phyloP scores from a whole-genome alignment of 768 basidiomycete genomes.

The Leccinum fibrillosum region DNA sequence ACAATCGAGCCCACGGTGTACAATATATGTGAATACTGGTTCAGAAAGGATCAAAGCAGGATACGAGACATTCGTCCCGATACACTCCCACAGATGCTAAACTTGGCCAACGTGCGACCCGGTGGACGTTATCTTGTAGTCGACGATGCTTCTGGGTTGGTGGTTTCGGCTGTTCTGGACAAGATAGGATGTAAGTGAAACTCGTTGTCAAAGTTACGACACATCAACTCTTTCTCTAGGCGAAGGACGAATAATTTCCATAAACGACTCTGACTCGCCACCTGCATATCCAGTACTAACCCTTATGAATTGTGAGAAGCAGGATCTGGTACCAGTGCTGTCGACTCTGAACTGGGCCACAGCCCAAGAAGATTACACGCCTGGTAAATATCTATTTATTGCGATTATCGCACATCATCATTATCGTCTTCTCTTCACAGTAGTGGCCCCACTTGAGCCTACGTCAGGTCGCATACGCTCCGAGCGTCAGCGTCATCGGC shows the following conservation, averaged over 20 bases:
- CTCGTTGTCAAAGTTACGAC: not conserved
- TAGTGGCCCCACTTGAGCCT: conserved; percentile 57
- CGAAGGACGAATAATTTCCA: conserved; percentile 73
- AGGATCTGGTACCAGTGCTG: conserved; percentile 49
- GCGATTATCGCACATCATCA: not conserved
- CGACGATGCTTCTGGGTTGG: conserved; percentile 87
- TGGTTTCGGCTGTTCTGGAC: conserved; percentile 83
- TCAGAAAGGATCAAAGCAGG: conserved; percentile 74
- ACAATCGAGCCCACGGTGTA: conserved; percentile 84
- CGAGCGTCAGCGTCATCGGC: conserved; percentile 65
- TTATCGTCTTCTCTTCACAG: conserved; percentile 30
- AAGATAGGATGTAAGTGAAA: conserved; percentile 69
- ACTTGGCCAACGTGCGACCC: conserved; percentile 76
- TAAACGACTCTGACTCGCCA: conserved; percentile 89
- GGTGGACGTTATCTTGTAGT: conserved; percentile 87
- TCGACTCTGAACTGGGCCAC: conserved; percentile 89
- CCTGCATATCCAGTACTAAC: conserved; percentile 83
- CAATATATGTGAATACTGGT: conserved; percentile 90
- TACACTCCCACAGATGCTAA: conserved; percentile 84
- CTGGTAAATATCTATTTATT: conserved; percentile 41
- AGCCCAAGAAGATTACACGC: conserved; percentile 70
- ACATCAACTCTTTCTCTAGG: conserved; percentile 41
- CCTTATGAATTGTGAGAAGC: conserved; percentile 81
- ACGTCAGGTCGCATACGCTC: conserved; percentile 59
- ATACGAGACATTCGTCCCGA: conserved; percentile 86